Conservation (phyloP, 805 yeast species). For the Wickerhamiella bombiphila region DNA sequence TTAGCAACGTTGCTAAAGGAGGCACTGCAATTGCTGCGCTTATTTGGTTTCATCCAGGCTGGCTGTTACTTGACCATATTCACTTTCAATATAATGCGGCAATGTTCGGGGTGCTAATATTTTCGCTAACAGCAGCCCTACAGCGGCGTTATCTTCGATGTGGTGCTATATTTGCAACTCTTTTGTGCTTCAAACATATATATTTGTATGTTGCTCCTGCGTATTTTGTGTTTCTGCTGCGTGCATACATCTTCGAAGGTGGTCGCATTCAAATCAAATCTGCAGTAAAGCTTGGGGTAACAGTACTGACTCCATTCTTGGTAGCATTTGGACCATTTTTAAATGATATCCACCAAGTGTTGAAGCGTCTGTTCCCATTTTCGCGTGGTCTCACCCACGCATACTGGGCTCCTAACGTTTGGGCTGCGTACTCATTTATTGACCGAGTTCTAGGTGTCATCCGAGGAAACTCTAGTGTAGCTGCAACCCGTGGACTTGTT, state of each 20-base stretch:
- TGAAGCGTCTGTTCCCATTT: slow-evolving; percentile 74
- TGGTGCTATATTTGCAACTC: slow-evolving; percentile 47
- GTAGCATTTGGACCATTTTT: slow-evolving; percentile 45
- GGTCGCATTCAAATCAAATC: slow-evolving; percentile 40
- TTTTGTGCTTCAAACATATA: slow-evolving; percentile 88
- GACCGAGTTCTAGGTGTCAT: slow-evolving; percentile 47
- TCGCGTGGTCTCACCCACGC: slow-evolving; percentile 94
- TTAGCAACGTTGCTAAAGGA: slow-evolving; percentile 1
- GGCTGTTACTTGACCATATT: slow-evolving; percentile 81
- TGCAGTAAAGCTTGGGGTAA: slow-evolving; percentile 48
- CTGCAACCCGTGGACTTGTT: slow-evolving; percentile 73
- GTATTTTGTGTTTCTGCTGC: slow-evolving; percentile 61
- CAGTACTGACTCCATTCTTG: slow-evolving; percentile 42
- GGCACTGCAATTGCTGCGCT: slow-evolving; percentile 56
- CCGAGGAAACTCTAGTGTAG: slow-evolving; percentile 22
- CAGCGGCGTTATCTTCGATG: slow-evolving; percentile 40
- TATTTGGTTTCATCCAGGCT: slow-evolving; percentile 75
- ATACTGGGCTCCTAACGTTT: slow-evolving; percentile 96
- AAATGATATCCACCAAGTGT: slow-evolving; percentile 48
- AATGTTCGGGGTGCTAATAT: slow-evolving; percentile 69
- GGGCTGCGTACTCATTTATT: slow-evolving; percentile 83
- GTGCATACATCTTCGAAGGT: slow-evolving; percentile 45
- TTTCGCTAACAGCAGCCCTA: slow-evolving; percentile 59
- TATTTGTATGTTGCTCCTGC: slow-evolving; percentile 91
- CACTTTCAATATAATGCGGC: slow-evolving; percentile 96